phyloP scores from a whole-genome alignment of 495 filamentous ascomycete genomes.

The Aspergillus bertholletiae region DNA sequence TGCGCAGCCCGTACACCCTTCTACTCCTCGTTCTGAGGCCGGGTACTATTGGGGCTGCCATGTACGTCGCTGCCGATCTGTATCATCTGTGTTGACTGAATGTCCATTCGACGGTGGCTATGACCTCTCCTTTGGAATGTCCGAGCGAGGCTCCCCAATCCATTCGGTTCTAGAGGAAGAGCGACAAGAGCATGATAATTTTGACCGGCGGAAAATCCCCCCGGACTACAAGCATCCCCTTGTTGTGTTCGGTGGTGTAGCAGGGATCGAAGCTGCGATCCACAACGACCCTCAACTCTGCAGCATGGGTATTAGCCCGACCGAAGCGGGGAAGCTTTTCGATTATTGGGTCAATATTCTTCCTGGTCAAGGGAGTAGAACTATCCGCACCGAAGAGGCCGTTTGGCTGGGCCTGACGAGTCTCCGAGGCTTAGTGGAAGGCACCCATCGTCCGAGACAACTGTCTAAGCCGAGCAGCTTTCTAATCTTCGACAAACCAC shows the following conservation, averaged over 20 bases:
- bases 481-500: background rate
- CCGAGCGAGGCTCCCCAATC: slow-evolving; percentile 63
- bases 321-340: slow-evolving; percentile 61
- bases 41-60: slow-evolving; percentile 80
- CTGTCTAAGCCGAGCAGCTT: background rate
- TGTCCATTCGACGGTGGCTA: slow-evolving; percentile 61
- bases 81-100: slow-evolving; percentile 65
- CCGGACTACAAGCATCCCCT: slow-evolving; percentile 61
- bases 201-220: slow-evolving; percentile 6
- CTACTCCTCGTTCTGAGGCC: slow-evolving; percentile 57
- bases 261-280: slow-evolving; percentile 67
- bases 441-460: slow-evolving; percentile 6
- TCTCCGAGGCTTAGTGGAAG: slow-evolving; percentile 47
- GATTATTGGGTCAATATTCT: slow-evolving; percentile 74
- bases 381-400: slow-evolving; percentile 76
- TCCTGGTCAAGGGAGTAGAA: slow-evolving; percentile 71
- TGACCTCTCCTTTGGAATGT: slow-evolving; percentile 69
- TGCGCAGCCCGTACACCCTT: slow-evolving; percentile 56
- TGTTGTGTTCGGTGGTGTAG: slow-evolving; percentile 69
- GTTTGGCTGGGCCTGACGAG: slow-evolving; percentile 65
- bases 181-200: slow-evolving; percentile 4
- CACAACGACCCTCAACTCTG: slow-evolving; percentile 59
- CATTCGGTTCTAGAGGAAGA: slow-evolving; percentile 40
- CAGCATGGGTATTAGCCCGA: slow-evolving; percentile 49
- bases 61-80: slow-evolving; percentile 52